These are phyloP conservation scores for Chimonanthus praecox DNA, from an alignment of 164 flowering plant genomes.

Conservation along the genomic window DNA sequence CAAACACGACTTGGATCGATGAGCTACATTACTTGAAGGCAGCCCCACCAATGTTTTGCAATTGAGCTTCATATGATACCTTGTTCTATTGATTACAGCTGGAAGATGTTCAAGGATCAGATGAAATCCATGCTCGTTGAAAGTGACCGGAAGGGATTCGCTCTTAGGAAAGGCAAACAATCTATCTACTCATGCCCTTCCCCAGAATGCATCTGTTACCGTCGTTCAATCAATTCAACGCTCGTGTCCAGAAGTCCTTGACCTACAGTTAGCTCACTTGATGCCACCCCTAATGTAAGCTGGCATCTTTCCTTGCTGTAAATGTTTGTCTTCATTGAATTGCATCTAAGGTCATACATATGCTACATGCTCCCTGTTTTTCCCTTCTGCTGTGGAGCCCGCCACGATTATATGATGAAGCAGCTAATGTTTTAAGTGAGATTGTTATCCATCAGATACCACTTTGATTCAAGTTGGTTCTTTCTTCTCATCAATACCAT, in stretches of 20 bases:
- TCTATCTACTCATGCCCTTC: conserved; percentile 66
- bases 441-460: not conserved
- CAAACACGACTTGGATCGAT: not conserved
- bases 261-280: not conserved
- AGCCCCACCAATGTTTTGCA: not conserved
- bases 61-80: not conserved
- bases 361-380: conserved; percentile 7
- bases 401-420: not conserved
- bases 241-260: not conserved
- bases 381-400: conserved; percentile 8
- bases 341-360: not conserved
- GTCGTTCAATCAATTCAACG: conserved; percentile 20
- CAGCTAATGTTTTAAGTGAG: not conserved
- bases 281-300: not conserved
- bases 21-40: not conserved
- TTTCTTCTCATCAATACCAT: not conserved
- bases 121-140: conserved; percentile 63
- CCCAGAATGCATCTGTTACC: conserved; percentile 66
- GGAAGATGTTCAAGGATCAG: conserved; percentile 62
- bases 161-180: conserved; percentile 38
- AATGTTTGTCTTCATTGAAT: not conserved
- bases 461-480: not conserved
- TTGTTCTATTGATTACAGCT: conserved; percentile 36
- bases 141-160: conserved; percentile 64
- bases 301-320: not conserved